Conservation (phyloP, 257 asterid species). For the Solanum paucissectum region DNA sequence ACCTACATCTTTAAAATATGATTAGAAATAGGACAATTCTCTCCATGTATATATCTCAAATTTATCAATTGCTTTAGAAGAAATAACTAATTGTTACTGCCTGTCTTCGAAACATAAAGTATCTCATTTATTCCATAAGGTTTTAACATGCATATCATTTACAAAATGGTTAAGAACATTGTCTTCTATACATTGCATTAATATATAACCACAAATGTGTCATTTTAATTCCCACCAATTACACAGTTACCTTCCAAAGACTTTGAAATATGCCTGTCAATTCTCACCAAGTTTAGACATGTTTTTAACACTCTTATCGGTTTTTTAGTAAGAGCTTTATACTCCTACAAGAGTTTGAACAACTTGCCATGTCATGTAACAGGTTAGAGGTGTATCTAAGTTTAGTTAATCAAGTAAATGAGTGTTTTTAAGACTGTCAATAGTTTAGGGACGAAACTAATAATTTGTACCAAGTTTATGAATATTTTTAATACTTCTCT, state of each 20-base stretch:
- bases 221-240: neutral
- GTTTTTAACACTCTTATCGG: too few species aligned
- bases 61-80: neutral
- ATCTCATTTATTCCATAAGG: neutral
- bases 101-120: neutral
- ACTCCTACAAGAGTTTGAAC: too few species aligned
- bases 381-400: neutral
- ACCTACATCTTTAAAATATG: neutral
- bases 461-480: too few species aligned
- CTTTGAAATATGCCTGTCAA: neutral
- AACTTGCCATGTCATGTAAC: neutral
- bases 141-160: neutral
- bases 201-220: neutral
- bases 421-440: too few species aligned
- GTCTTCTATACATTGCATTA: neutral
- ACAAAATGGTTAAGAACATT: neutral
- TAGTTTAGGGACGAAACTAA: rapidly evolving
- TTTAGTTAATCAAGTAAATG: too few species aligned
- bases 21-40: too few species aligned
- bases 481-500: too few species aligned
- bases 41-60: neutral
- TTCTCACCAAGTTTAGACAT: too few species aligned
- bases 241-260: neutral
- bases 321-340: neutral
- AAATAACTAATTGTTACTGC: too few species aligned